Evolutionary conservation across 495 filamentous ascomycete species (phyloP).

Genomic region (Aspergillus homomorphus): DNA sequence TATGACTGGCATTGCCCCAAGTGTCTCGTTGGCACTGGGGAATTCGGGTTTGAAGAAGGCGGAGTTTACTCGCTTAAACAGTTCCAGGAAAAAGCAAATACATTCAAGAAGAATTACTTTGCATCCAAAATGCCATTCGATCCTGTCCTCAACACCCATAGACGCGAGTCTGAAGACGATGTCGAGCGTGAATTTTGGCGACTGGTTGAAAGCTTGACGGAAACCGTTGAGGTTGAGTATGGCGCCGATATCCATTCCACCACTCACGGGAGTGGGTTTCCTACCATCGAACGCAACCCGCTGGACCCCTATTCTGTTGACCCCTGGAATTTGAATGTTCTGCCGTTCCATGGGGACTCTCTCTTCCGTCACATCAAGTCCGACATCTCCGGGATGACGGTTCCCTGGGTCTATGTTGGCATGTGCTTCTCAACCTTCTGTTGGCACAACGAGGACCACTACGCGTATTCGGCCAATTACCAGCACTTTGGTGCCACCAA

Average conservation of each 20-base stretch:
- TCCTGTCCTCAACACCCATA: slow-evolving; percentile 71
- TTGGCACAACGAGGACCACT: slow-evolving; percentile 99
- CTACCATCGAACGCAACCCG: slow-evolving; percentile 89
- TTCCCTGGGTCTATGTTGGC: slow-evolving; percentile 99
- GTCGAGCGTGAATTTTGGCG: slow-evolving; percentile 98
- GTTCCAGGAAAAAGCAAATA: slow-evolving; percentile 93
- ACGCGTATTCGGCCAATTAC: slow-evolving; percentile 97
- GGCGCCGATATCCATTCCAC: slow-evolving; percentile 98
- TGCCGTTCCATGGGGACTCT: slow-evolving; percentile 87
- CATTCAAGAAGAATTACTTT: slow-evolving; percentile 94
- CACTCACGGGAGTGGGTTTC: slow-evolving; percentile 96
- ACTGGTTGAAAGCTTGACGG: slow-evolving; percentile 84
- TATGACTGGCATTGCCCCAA: slow-evolving; percentile 95
- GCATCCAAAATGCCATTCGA: slow-evolving; percentile 88
- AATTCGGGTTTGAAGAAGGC: slow-evolving; percentile 97
- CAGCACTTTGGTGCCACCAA: slow-evolving; percentile 98
- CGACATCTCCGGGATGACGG: slow-evolving; percentile 99
- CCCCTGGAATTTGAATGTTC: slow-evolving; percentile 94
- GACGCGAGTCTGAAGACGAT: slow-evolving; percentile 88
- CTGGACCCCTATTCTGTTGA: slow-evolving; percentile 80
- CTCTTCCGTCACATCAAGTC: slow-evolving; percentile 96
- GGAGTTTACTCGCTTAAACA: slow-evolving; percentile 92
- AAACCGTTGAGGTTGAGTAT: slow-evolving; percentile 97
- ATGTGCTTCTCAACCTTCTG: slow-evolving; percentile 99
- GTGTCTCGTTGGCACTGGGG: slow-evolving; percentile 92